Evolutionary conservation across 140 eudicot genomes (phyloP), one percentile per base, ranked within the genome.

Genomic region (Flaveria floridana): DNA sequence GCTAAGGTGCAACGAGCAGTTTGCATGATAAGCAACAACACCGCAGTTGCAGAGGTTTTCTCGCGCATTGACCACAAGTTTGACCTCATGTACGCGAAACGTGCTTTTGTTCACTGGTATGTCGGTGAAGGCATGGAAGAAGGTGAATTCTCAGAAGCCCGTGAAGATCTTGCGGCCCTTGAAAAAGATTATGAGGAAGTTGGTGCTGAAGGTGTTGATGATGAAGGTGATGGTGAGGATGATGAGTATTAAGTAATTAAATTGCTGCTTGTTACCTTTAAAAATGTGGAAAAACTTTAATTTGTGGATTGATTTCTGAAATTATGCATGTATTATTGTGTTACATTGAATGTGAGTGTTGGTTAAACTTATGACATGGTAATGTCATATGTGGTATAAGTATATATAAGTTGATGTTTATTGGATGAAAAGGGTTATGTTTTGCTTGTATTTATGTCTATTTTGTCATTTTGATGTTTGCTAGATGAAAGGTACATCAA

Each of bases 61-160:
- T 86, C 95, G 0, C 89, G 97, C 19, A 90, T 90, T 79, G 95
- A 90, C 84, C 97, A 90, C 85, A 90, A 90, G 74, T 90, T 90
- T 73, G 95, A 90, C 77, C 95, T 90, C 42, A 90, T 90, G 96
- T 90, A 87, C 5, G 82, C 96, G 6, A 90, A 86, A 80, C 78
- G 96, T 63, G 96, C 96, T 2, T 90, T 90, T 73, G 97, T 90
- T 62, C 97, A 90, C 78, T 90, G 97, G 97, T 90, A 90, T 15
- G 97, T 90, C n/a, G 97, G 97, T 71, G 97, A 90, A 65, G 97
- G 97, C 41, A 90, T 90, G 97, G 97, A 90, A 57, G 97, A 90
- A 81, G 97, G 97, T 3, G 95, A 90, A 79, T 90, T 90, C 76
- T 86, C 92, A 16, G 97, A 90, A 79, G 96, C 96, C 15, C 96